These are phyloP conservation scores for Sarcomyxa edulis DNA, from an alignment of 768 basidiomycete genomes.

Conservation along the genomic window DNA sequence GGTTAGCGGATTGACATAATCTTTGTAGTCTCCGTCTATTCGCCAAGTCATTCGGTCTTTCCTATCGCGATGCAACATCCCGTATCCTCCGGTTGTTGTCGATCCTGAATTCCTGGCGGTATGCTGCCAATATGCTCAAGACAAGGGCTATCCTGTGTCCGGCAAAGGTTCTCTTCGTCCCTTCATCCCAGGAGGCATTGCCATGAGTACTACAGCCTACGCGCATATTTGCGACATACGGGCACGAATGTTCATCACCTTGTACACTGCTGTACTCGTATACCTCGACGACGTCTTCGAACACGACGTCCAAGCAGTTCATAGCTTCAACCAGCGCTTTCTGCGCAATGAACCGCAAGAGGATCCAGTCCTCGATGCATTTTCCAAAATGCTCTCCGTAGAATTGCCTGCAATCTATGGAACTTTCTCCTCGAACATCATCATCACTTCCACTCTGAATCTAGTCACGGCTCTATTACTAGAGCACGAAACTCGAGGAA, in stretches of 20 bases:
- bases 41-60: not conserved
- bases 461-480: slow-evolving; percentile 8
- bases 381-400: slow-evolving; percentile 22
- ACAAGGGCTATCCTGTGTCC: slow-evolving; percentile 18
- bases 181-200: slow-evolving; percentile 17
- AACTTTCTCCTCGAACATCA: not conserved
- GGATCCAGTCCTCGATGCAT: slow-evolving; percentile 17
- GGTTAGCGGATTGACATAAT: too few relatives aligned
- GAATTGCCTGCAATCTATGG: slow-evolving; percentile 18
- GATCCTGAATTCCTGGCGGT: slow-evolving; percentile 8
- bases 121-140: slow-evolving; percentile 14
- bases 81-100: not conserved
- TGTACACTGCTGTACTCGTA: slow-evolving; percentile 27
- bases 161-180: slow-evolving; percentile 14
- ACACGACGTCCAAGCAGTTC: slow-evolving; percentile 15
- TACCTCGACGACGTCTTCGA: slow-evolving; percentile 26
- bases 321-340: slow-evolving; percentile 24
- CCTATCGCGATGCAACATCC: slow-evolving; percentile 3
- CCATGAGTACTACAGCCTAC: slow-evolving; percentile 14
- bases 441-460: slow-evolving; percentile 1
- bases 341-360: slow-evolving; percentile 15
- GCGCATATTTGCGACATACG: slow-evolving; percentile 18
- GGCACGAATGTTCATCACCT: slow-evolving; percentile 22
- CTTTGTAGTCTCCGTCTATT: too few relatives aligned
- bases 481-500: slow-evolving; percentile 20